Conservation (phyloP, 1,284 basidiomycete genomes). For the Vanrija pseudolonga region DNA sequence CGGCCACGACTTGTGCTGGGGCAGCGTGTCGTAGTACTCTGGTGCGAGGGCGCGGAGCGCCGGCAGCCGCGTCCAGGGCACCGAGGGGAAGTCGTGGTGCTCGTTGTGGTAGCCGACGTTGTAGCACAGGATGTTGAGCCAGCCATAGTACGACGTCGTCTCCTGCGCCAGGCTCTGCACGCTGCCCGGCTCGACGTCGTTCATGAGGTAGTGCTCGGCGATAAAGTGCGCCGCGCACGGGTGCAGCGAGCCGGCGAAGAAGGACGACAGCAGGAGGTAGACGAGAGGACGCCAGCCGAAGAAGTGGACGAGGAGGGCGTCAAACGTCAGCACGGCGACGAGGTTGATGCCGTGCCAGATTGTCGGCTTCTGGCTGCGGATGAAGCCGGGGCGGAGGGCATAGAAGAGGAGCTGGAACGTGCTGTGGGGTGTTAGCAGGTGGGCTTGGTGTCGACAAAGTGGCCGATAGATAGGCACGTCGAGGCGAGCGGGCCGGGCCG, state of each 20-base stretch:
- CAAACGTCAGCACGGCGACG: conserved; percentile 64
- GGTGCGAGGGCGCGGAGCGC: conserved; percentile 75
- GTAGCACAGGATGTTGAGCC: conserved; percentile 86
- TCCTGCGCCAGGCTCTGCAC: conserved; percentile 61
- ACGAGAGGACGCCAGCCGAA: conserved; percentile 66
- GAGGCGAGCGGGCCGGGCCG: background rate
- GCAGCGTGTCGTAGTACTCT: conserved; percentile 88
- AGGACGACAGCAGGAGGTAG: conserved; percentile 82
- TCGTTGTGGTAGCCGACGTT: conserved; percentile 99
- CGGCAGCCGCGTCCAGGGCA: conserved; percentile 93
- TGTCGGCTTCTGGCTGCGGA: conserved; percentile 76
- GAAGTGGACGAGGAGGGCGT: conserved; percentile 63
- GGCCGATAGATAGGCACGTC: too few relatives aligned
- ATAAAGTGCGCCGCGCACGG: conserved; percentile 97
- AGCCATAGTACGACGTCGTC: conserved; percentile 95
- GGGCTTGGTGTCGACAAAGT: background rate
- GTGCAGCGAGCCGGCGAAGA: conserved; percentile 93
- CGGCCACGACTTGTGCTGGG: conserved; percentile 86
- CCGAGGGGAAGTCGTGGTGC: conserved; percentile 96
- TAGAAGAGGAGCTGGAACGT: conserved; percentile 99
- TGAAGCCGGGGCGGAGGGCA: conserved; percentile 91
- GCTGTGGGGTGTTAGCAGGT: conserved; percentile 49
- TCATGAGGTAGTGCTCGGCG: conserved; percentile 93
- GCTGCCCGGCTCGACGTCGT: conserved; percentile 42
- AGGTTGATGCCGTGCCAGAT: conserved; percentile 82